Conservation (phyloP, 2,329 filamentous ascomycete genomes). For the Scedosporium apiospermum region DNA sequence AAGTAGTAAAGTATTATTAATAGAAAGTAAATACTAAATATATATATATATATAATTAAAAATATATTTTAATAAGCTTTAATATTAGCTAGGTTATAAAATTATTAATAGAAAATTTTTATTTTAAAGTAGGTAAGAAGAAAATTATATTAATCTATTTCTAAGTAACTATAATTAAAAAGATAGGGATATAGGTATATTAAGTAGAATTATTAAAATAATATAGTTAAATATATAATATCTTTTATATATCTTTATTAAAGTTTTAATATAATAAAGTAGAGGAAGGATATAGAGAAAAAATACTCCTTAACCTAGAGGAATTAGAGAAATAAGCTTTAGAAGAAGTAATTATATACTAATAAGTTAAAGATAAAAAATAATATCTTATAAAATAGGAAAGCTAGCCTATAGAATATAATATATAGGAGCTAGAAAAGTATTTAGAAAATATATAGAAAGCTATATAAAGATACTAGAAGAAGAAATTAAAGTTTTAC, state of each 20-base stretch:
- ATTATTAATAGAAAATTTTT: not conserved
- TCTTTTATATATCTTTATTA: not conserved
- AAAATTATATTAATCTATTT: not conserved
- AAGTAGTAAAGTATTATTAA: too few relatives aligned
- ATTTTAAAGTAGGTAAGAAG: not conserved
- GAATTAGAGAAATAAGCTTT: too few relatives aligned
- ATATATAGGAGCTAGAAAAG: too few relatives aligned
- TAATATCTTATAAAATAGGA: too few relatives aligned
- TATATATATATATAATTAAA: not conserved
- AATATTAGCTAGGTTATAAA: not conserved
- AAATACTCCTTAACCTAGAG: not conserved
- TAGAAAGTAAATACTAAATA: too few relatives aligned
- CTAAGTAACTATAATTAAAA: not conserved
- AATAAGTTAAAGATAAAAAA: too few relatives aligned
- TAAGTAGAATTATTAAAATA: not conserved
- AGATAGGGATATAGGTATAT: not conserved
- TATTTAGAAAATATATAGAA: too few relatives aligned
- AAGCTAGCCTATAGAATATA: too few relatives aligned
- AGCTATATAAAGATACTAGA: too few relatives aligned
- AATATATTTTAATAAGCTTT: not conserved
- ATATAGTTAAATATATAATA: not conserved
- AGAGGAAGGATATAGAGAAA: not conserved
- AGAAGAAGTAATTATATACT: too few relatives aligned
- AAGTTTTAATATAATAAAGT: not conserved
- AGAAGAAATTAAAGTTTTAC: too few relatives aligned